Percentiles rank a stretch among this genome's conserved stretches.
phyloP scores from a whole-genome alignment of 495 filamentous ascomycete species.

The Amniculicola lignicola region DNA sequence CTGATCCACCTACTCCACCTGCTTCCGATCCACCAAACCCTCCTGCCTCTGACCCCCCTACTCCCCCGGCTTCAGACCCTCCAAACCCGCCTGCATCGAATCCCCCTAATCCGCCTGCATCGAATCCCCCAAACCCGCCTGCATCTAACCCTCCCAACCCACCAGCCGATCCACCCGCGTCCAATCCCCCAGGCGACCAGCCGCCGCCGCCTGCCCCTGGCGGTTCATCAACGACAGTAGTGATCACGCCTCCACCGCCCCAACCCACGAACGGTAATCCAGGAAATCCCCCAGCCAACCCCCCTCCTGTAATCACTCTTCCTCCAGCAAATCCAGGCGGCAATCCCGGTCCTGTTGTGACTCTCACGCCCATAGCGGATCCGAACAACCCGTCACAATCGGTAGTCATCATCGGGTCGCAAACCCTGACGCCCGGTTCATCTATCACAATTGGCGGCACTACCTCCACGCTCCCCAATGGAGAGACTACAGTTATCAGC shows the following conservation, averaged over 20 bases:
- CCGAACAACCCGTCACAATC: conserved; percentile 1
- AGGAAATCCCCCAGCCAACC: background rate
- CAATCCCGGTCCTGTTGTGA: background rate
- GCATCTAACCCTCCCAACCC: conserved; percentile 1
- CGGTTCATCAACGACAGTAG: background rate
- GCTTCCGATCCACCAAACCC: background rate
- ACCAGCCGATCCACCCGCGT: background rate
- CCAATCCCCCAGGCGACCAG: background rate
- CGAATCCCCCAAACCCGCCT: background rate
- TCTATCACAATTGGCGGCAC: conserved; percentile 11
- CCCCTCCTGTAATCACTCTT: background rate
- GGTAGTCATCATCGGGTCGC: conserved; percentile 12
- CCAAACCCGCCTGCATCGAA: background rate
- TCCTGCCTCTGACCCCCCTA: background rate
- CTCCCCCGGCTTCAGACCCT: background rate
- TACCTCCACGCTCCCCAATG: conserved; percentile 4
- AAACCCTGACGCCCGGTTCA: conserved; percentile 6
- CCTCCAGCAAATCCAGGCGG: background rate
- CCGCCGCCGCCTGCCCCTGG: background rate
- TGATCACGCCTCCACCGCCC: background rate
- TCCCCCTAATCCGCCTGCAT: background rate
- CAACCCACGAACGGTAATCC: background rate
- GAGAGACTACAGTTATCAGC: conserved; percentile 7
- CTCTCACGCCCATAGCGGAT: background rate
- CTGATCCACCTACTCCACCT: background rate